Percentiles rank a stretch among this genome's conserved stretches.
Evolutionary conservation across 306 rosid species (phyloP).

Genomic region (Chamaecrista fasciculata): DNA sequence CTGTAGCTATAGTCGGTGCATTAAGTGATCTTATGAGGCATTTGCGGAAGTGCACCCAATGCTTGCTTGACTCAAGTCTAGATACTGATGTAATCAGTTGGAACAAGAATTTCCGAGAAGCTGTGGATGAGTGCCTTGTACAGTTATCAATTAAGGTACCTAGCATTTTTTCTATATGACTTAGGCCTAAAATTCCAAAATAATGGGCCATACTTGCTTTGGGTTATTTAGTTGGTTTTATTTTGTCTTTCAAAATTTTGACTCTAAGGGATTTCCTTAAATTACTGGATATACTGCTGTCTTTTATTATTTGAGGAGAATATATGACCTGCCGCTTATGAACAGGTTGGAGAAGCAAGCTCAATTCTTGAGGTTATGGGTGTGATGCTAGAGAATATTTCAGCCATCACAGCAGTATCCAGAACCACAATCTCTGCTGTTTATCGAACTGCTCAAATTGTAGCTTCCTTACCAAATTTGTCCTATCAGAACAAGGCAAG

Average conservation of each 20-base stretch:
- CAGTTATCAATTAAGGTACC: slow-evolving; percentile 75
- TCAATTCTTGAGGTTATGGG: slow-evolving; percentile 89
- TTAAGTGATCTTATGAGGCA: slow-evolving; percentile 84
- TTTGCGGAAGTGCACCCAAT: slow-evolving; percentile 77
- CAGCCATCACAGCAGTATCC: slow-evolving; percentile 57
- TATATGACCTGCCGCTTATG: slow-evolving; percentile 32
- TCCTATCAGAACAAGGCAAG: slow-evolving; percentile 83
- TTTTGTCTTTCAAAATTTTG: slow-evolving; percentile 17
- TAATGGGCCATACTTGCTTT: slow-evolving; percentile 20
- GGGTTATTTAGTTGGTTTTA: slow-evolving; percentile 8
- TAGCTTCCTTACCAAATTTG: slow-evolving; percentile 72
- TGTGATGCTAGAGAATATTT: slow-evolving; percentile 76
- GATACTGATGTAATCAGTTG: slow-evolving; percentile 51
- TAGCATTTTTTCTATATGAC: slow-evolving; percentile 18
- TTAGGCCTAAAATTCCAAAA: slow-evolving; percentile 6
- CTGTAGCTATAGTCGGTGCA: slow-evolving; percentile 69
- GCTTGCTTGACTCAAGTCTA: slow-evolving; percentile 56
- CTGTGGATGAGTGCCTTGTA: slow-evolving; percentile 85
- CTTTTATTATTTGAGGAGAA: slow-evolving; percentile 3
- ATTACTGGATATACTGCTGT: neutral
- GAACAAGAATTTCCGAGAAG: slow-evolving; percentile 67
- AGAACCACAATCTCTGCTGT: slow-evolving; percentile 74
- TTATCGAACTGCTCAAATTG: slow-evolving; percentile 76
- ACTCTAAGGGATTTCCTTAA: neutral
- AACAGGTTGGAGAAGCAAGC: slow-evolving; percentile 89